Evolutionary conservation across 768 basidiomycete genomes (phyloP), one percentile per base, ranked within the genome.

Genomic region (Hemileccinum rubropunctum): DNA sequence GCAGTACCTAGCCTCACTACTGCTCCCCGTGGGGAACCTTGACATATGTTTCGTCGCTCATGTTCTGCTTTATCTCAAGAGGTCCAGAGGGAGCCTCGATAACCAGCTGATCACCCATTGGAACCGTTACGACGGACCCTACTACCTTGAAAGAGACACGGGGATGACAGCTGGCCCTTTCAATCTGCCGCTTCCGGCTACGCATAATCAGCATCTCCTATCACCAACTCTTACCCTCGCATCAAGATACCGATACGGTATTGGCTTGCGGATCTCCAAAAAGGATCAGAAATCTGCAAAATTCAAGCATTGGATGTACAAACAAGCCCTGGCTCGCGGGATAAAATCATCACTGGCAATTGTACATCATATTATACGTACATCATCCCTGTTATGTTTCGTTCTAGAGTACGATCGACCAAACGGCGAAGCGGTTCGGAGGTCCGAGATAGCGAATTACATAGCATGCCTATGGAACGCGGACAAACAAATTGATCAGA

Each of bases 401-500:
- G 33, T 46, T 41, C 45, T 51, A 53, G 48, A 39, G 43, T 53
- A 61, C 53, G 48, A 20, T 50, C 30, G 45, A 13, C 30, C 40
- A 18, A 41, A 38, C n/a, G 38, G 40, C 42, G 34, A 34, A 32
- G 30, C 20, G 12, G 20, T 4, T 30, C 28, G 28, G 28, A 12
- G 4, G 28, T 12, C 28, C 26, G 8, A 7, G 26, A 28, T 11
- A 9, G 30, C 30, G 35, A 26, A 9, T 50, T 52, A 67, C 53
- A 52, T 60, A 0, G 64, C 64, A 36, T 65, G 28, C 50, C 64
- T 65, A 39, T 26, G 17, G 28, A 12, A 30, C n/a, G n/a, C n/a
- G 28, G 2, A 30, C 28, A 30, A 42, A 39, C 21, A 38, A n/a
- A 23, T 18, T 27, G 45, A 21, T 60, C 32, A 56, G 23, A 46